Percentiles rank a stretch among this genome's conserved stretches.
These are phyloP conservation scores for Gossypium davidsonii DNA, from an alignment of 441 rosid species.

Conservation along the genomic window DNA sequence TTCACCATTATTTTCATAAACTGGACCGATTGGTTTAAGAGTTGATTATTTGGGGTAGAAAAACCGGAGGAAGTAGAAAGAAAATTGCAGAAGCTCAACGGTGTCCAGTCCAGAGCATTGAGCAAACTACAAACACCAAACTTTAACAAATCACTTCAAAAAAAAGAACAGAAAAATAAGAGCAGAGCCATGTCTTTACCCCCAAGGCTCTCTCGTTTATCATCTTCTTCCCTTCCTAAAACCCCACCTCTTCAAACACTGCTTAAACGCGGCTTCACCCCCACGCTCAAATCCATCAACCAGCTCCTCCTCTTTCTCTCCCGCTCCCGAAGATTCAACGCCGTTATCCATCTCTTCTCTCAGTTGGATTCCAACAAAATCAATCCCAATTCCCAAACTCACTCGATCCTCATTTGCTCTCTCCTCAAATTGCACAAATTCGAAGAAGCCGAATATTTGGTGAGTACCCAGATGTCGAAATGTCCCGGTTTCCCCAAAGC, in stretches of 20 bases:
- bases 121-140: neutral
- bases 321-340: slow-evolving; percentile 29
- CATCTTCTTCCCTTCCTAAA: slow-evolving; percentile 1
- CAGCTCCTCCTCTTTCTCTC: slow-evolving; percentile 45
- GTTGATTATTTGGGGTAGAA: too few species aligned
- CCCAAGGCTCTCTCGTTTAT: neutral
- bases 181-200: neutral
- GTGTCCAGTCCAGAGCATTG: neutral
- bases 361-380: slow-evolving; percentile 39
- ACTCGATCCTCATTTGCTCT: slow-evolving; percentile 41
- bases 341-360: slow-evolving; percentile 37
- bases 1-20: too few species aligned
- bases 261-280: slow-evolving; percentile 60
- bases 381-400: slow-evolving; percentile 28
- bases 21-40: too few species aligned
- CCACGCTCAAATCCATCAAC: slow-evolving; percentile 49
- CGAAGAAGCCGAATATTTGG: slow-evolving; percentile 52
- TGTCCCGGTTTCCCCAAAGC: slow-evolving; percentile 24
- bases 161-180: neutral
- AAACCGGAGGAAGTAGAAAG: too few species aligned
- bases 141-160: neutral
- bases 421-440: slow-evolving; percentile 46
- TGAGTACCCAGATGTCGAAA: slow-evolving; percentile 34
- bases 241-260: slow-evolving; percentile 36
- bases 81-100: too few species aligned